Base-by-base conservation (phyloP, 1,284 basidiomycete genomes). In the Volvariella surrecta region DNA sequence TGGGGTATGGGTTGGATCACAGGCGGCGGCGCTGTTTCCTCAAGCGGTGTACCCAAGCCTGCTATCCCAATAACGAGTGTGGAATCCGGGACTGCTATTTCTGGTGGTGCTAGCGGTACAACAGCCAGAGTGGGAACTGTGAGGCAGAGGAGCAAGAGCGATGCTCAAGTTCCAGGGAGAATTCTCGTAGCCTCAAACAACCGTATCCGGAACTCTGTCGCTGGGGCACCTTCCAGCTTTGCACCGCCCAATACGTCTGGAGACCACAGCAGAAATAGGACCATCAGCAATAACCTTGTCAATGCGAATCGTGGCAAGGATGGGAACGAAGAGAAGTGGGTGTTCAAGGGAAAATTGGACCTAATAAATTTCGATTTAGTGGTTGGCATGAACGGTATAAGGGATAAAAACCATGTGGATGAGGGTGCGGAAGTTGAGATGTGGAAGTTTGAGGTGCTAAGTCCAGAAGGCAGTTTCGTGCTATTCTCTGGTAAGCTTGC, bases 301-400 rank as follows among this genome's bases (percentile, higher is more conserved):
- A 28, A 6, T 11, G 6, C 24, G 11, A 28, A 28, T 6, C 24
- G n/a, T n/a, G 55, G 63, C 28, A 69, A 64, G 56, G 67, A 52
- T 32, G 63, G 67, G 11, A 50, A 51, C 34, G 81, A 76, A 49
- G 79, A 81, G 44, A 64, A 65, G 47, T 90, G 84, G 79, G 60
- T 71, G 37, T 89, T 76, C 55, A 85, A 79, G 52, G 83, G 85
- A 0, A 65, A 71, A 46, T 67, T 76, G 34, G 76, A 78, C 38
- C 68, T 92, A 7, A 74, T 91, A 34, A 85, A 91, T 57, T 53
- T 88, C 32, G 87, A 90, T 47, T 79, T 90, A 0, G 76, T 89
- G 0, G 67, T 81, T 1, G 71, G 70, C n/a, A 70, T 73, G 11
- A 28, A 11, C 6, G 11, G 24, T 11, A 6, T 11, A 28, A 28